Conservation (phyloP, 2,329 filamentous ascomycete species). For the Albophoma yamanashiensis region DNA sequence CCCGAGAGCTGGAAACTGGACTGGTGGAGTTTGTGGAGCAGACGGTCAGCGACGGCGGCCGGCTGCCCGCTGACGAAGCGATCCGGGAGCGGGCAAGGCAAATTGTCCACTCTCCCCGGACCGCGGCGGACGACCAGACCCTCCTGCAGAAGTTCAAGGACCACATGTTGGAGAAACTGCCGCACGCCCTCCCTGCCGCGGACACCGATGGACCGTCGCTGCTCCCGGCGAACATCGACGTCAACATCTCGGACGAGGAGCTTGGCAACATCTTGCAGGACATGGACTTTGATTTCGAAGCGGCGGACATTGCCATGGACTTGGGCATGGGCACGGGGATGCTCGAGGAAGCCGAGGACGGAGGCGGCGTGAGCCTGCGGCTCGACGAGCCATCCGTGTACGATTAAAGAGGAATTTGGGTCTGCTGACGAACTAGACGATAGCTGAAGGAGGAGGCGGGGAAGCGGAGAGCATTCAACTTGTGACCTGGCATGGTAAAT, state of each 20-base stretch:
- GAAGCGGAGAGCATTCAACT: neutral
- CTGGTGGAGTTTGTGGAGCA: conserved; percentile 36
- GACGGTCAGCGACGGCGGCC: conserved; percentile 24
- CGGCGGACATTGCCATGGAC: conserved; percentile 13
- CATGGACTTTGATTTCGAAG: conserved; percentile 30
- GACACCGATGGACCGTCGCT: conserved; percentile 2
- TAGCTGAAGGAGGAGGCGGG: neutral
- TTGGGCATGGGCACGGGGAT: conserved; percentile 4
- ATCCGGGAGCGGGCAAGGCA: conserved; percentile 35
- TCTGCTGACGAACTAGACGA: neutral
- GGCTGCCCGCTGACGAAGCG: conserved; percentile 36
- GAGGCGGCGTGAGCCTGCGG: conserved; percentile 16
- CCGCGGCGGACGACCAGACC: conserved; percentile 42
- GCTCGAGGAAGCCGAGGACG: conserved; percentile 16
- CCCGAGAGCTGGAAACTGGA: conserved; percentile 45
- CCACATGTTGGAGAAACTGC: conserved; percentile 24
- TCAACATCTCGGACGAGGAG: conserved; percentile 26
- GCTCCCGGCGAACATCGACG: conserved; percentile 18
- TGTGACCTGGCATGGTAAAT: neutral
- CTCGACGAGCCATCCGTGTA: neutral
- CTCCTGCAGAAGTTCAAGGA: conserved; percentile 44
- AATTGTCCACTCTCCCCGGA: conserved; percentile 33
- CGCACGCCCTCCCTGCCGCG: conserved; percentile 6
- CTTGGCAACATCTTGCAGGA: conserved; percentile 30
- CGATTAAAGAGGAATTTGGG: neutral